Evolutionary conservation across 2,329 filamentous ascomycete genomes (phyloP).

Genomic region (Rhynchosporium secalis): DNA sequence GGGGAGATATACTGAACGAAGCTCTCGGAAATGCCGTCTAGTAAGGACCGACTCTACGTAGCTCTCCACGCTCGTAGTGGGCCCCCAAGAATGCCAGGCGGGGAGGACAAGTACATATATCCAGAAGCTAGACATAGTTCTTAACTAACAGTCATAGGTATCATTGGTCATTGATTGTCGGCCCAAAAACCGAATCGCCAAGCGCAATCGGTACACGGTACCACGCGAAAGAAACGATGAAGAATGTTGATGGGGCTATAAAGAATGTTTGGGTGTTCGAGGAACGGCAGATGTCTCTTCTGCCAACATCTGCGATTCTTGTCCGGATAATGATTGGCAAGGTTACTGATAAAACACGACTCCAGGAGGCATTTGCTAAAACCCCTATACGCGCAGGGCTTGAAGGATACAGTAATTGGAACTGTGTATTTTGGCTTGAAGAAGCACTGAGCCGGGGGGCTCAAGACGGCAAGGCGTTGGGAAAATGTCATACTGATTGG

Average conservation of each 20-base stretch:
- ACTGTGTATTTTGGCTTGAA: conserved; percentile 44
- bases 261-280: conserved; percentile 14
- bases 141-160: conserved; percentile 12
- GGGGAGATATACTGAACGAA: not conserved
- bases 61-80: not conserved
- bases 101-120: conserved; percentile 12
- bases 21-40: not conserved
- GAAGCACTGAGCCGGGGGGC: conserved; percentile 39
- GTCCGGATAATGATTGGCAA: conserved; percentile 45
- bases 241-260: conserved; percentile 14
- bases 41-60: not conserved
- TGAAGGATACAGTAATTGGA: conserved; percentile 42
- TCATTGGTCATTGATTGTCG: conserved; percentile 15
- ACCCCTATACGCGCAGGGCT: conserved; percentile 36
- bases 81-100: not conserved
- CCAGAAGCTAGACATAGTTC: not conserved
- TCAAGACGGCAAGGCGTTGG: conserved; percentile 42
- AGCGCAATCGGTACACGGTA: conserved; percentile 10
- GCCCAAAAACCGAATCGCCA: conserved; percentile 13
- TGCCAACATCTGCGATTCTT: conserved; percentile 39
- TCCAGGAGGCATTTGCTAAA: conserved; percentile 39
- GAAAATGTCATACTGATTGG: conserved; percentile 43
- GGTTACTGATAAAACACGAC: conserved; percentile 40
- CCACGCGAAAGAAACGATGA: conserved; percentile 13
- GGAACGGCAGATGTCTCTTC: conserved; percentile 12